phyloP scores from a whole-genome alignment of 176 grass and related monocot species.

The Carex scoparia region DNA sequence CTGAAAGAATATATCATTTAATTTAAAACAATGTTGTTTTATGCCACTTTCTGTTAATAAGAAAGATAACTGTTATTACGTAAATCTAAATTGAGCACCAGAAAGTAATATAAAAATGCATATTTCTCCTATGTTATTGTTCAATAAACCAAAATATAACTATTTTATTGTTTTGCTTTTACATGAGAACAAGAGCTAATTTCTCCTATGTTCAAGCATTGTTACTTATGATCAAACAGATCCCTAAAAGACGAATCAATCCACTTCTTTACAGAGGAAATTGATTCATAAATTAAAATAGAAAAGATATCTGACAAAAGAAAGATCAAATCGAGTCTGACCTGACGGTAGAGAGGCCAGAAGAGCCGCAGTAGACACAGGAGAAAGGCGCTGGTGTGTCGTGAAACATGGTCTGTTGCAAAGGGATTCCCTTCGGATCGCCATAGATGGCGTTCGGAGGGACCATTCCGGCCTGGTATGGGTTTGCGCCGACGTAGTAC shows the following conservation, averaged over 20 bases:
- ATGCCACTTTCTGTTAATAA: not conserved
- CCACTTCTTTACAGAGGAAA: not conserved
- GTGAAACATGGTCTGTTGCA: slow-evolving; percentile 97
- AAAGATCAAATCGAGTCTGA: slow-evolving; percentile 21
- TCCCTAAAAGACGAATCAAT: not conserved
- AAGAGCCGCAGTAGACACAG: slow-evolving; percentile 73
- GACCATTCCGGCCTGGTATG: slow-evolving; percentile 71
- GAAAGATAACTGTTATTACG: not conserved
- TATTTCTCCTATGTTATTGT: too few species aligned
- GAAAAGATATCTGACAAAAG: not conserved
- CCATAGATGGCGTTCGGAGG: slow-evolving; percentile 87
- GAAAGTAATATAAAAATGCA: not conserved
- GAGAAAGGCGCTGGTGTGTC: slow-evolving; percentile 93
- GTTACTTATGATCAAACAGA: not conserved
- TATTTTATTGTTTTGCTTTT: too few species aligned
- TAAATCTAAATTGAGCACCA: not conserved
- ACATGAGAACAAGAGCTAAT: too few species aligned
- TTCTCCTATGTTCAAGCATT: not conserved
- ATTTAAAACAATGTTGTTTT: not conserved
- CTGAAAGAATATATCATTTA: slow-evolving; percentile 22
- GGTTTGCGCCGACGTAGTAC: slow-evolving; percentile 60
- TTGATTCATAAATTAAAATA: not conserved
- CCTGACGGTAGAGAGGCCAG: slow-evolving; percentile 69
- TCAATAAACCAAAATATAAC: not conserved
- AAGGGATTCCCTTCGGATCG: slow-evolving; percentile 69